Base-by-base conservation (phyloP, 2,329 filamentous ascomycete species). In the Metarhizium rileyi region DNA sequence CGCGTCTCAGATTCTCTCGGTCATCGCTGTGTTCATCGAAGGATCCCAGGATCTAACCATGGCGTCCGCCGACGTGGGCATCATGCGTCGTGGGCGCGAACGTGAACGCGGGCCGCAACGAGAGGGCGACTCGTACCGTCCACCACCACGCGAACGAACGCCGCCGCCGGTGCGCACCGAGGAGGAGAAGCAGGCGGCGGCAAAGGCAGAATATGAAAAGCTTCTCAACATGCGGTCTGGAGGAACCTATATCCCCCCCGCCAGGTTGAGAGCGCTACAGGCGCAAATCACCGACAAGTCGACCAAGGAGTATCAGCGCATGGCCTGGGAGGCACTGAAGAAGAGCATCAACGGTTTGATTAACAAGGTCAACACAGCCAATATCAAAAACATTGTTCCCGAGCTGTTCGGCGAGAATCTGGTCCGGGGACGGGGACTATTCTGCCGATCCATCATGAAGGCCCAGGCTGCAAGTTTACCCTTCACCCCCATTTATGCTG, bases 271-370 rank as follows among this genome's bases (percentile, higher is more conserved):
- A 59, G 91, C 91, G 36, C 79, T 98, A 53, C 93, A 98, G 72
- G 88, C 90, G 48, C 90, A 95, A 69, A 95, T 98, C 67, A 96
- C 90, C 54, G 93, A 98, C 71, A 95, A 95, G 75, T 84, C 80
- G 49, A 94, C 85, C 68, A 94, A 95, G 69, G 93, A 97, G 70
- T 97, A 95, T 65, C 93, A 97, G 77, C 87, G 93, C 60, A 95
- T 98, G 88, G 90, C 90, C 8, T 98, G 93, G 93, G 93, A 98
- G 69, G 91, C 91, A 12, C 73, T 98, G 62, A 98, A 98, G 74
- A 98, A 98, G 75, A 93, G 87, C 45, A 95, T 98, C 70, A 97
- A 98, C 65, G 93, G 93, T 59, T 73, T 98, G 56, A 95, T 98
- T 77, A 98, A 98, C 78, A 98, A 98, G 74, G 87, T 96, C 74